These are phyloP conservation scores for Phytophthora megakarya DNA, from an alignment of 352 stramenopile species.

Conservation along the genomic window DNA sequence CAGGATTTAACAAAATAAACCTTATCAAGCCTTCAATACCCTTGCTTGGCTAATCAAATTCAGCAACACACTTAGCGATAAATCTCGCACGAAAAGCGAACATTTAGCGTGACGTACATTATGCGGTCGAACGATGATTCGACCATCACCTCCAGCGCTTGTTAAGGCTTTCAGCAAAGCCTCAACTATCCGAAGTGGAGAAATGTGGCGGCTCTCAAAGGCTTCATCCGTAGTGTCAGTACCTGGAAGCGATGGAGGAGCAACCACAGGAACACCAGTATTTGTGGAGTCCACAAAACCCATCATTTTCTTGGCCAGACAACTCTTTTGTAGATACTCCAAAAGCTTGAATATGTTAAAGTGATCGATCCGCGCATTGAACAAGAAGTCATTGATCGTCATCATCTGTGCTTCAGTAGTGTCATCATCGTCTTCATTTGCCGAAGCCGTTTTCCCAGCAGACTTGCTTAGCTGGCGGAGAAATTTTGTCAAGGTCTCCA, in stretches of 20 bases:
- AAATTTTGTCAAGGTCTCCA: conserved; percentile 82
- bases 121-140: conserved; percentile 67
- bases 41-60: conserved; percentile 41
- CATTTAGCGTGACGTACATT: conserved; percentile 46
- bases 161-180: conserved; percentile 80
- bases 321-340: conserved; percentile 79
- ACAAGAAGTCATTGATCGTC: conserved; percentile 88
- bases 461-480: conserved; percentile 58
- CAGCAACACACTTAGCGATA: conserved; percentile 20
- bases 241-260: not conserved
- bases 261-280: not conserved
- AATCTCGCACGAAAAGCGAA: not conserved
- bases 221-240: conserved; percentile 39
- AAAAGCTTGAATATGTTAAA: conserved; percentile 93
- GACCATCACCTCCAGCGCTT: conserved; percentile 66
- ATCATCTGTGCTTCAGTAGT: conserved; percentile 60
- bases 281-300: conserved; percentile 70
- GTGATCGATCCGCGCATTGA: conserved; percentile 77
- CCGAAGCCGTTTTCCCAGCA: not conserved
- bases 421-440: conserved; percentile 31
- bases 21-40: conserved; percentile 78
- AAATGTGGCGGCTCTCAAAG: conserved; percentile 82
- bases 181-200: conserved; percentile 78
- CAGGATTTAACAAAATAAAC: conserved; percentile 96
- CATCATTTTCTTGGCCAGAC: conserved; percentile 83